These are phyloP conservation scores for Clonostachys sp. DNA, from an alignment of 2,329 filamentous ascomycete genomes.

Conservation along the genomic window DNA sequence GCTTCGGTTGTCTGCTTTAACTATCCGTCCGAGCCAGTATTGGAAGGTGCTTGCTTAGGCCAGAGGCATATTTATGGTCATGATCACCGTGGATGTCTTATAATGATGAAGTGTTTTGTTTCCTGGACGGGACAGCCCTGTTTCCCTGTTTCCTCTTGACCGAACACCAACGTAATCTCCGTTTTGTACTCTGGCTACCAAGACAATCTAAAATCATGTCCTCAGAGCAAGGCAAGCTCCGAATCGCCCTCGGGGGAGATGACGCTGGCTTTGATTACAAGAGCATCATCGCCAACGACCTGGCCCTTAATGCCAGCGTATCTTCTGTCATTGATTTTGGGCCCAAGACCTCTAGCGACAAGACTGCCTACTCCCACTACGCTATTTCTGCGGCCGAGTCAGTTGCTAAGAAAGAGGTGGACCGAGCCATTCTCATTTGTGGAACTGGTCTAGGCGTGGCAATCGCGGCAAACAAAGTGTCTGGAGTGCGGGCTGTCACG, in stretches of 20 bases:
- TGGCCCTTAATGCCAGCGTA: constrained; percentile 64
- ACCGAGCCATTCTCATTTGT: constrained; percentile 79
- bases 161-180: no score
- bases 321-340: constrained; percentile 70
- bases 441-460: constrained; percentile 84
- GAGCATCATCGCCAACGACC: constrained; percentile 68
- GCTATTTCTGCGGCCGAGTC: constrained; percentile 67
- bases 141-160: no score
- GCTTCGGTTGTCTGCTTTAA: no score
- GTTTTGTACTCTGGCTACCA: no score
- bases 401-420: constrained; percentile 58
- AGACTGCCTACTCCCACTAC: constrained; percentile 77
- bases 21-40: no score
- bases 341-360: constrained; percentile 60
- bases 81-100: no score
- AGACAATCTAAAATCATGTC: no score
- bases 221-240: no score
- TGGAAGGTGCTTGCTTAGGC: no score
- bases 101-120: no score
- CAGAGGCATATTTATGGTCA: no score
- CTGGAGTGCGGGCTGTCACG: constrained; percentile 77
- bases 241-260: constrained; percentile 15
- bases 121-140: no score
- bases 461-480: constrained; percentile 85
- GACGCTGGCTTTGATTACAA: constrained; percentile 79